Conservation (phyloP, 75 land plant species). For the Chamaecyparis obtusa region DNA sequence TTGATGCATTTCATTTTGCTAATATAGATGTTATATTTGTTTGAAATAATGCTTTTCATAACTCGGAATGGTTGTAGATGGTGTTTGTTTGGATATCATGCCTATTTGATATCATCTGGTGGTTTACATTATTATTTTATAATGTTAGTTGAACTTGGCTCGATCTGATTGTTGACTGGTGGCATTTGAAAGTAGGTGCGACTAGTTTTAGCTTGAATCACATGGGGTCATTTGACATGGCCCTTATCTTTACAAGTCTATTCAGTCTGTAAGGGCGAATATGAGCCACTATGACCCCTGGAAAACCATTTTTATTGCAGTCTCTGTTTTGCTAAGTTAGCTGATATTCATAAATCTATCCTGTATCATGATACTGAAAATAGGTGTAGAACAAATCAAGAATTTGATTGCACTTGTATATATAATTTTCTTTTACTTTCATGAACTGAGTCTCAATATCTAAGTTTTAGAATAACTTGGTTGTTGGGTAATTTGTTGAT, state of each 20-base stretch:
- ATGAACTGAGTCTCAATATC: not conserved
- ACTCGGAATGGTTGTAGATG: not conserved
- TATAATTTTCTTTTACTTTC: not conserved
- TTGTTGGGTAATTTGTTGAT: not conserved
- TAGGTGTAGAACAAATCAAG: not conserved
- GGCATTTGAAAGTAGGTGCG: not conserved
- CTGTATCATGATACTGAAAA: not conserved
- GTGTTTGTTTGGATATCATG: not conserved
- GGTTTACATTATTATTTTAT: not conserved
- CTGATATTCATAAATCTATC: not conserved
- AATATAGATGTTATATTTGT: not conserved
- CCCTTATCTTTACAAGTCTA: not conserved
- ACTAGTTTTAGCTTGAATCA: not conserved
- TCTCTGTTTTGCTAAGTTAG: not conserved
- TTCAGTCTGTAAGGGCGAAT: not conserved
- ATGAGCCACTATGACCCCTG: not conserved
- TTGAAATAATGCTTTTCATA: not conserved
- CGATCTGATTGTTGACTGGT: conserved; percentile 4
- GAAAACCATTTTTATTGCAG: not conserved
- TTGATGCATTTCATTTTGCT: not conserved
- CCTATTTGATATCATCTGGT: not conserved
- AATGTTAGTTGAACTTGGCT: conserved; percentile 1
- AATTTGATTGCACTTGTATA: not conserved
- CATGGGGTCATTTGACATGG: not conserved
- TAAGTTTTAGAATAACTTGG: not conserved